Conservation (phyloP, 345 rosid genomes). For the Sisymbrium altissimum region DNA sequence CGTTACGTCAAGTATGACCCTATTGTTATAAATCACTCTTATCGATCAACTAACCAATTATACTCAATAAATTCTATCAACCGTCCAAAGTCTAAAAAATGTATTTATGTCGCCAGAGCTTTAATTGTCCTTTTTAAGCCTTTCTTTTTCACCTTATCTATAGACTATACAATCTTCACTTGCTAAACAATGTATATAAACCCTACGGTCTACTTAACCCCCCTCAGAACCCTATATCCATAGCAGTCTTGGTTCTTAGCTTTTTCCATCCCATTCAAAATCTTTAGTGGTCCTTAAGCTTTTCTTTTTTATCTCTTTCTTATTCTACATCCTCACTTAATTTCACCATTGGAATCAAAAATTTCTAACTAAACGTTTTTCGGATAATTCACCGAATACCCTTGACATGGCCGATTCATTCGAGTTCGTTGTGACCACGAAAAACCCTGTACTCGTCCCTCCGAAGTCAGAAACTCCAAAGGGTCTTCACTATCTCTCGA, state of each 20-base stretch:
- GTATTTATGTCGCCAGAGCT: constrained; percentile 5
- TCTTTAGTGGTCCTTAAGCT: background rate
- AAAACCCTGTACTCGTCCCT: constrained; percentile 43
- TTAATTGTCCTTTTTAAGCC: background rate
- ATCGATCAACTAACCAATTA: constrained; percentile 13
- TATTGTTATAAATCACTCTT: constrained; percentile 18
- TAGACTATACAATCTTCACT: background rate
- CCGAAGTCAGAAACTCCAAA: constrained; percentile 59
- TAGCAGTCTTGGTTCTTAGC: background rate
- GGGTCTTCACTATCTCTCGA: constrained; percentile 61
- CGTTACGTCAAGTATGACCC: constrained; percentile 18
- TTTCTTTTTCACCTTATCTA: background rate
- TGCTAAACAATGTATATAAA: background rate
- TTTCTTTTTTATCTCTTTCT: background rate
- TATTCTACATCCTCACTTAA: background rate
- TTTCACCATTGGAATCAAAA: background rate
- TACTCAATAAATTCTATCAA: constrained; percentile 10
- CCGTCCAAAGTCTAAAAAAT: background rate
- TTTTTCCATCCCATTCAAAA: background rate
- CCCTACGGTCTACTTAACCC: background rate
- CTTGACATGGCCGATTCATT: constrained; percentile 19
- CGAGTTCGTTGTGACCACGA: constrained; percentile 42
- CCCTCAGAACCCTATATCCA: background rate
- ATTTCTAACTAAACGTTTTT: background rate
- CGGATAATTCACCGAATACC: background rate